Evolutionary conservation across 345 rosid genomes (phyloP).

Genomic region (Lenwebbia sp.): DNA sequence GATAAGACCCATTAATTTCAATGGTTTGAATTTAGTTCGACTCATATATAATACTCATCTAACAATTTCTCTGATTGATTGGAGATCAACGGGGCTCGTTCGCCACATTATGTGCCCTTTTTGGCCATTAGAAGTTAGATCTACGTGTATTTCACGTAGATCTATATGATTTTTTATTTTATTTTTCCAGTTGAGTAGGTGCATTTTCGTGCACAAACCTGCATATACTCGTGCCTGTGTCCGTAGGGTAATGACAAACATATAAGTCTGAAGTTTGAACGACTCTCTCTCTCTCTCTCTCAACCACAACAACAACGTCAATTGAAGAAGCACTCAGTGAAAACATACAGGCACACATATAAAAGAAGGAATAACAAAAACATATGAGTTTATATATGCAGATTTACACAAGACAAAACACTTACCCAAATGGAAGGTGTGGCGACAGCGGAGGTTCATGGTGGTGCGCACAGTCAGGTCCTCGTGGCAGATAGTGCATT

Average conservation of each 20-base stretch:
- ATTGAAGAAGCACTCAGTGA: no score
- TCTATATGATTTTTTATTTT: no score
- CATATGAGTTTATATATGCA: no score
- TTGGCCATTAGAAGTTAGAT: no score
- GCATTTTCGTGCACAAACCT: background rate
- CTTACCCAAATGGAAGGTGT: background rate
- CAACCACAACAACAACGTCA: background rate
- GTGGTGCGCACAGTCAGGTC: background rate
- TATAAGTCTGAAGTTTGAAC: background rate
- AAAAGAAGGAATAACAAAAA: no score
- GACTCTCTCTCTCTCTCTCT: background rate
- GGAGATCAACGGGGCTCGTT: no score
- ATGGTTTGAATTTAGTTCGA: background rate
- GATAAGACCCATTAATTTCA: background rate
- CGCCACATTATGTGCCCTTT: no score
- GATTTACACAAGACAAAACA: no score
- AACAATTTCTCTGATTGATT: background rate
- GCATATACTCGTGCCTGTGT: background rate
- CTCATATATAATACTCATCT: background rate
- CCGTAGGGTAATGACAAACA: background rate
- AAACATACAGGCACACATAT: no score
- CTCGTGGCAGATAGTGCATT: background rate
- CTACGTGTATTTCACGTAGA: no score
- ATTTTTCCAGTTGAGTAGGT: background rate
- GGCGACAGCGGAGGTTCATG: background rate